Evolutionary conservation across 2,329 filamentous ascomycete species (phyloP).

Genomic region (Penicillium aurantiogriseum): DNA sequence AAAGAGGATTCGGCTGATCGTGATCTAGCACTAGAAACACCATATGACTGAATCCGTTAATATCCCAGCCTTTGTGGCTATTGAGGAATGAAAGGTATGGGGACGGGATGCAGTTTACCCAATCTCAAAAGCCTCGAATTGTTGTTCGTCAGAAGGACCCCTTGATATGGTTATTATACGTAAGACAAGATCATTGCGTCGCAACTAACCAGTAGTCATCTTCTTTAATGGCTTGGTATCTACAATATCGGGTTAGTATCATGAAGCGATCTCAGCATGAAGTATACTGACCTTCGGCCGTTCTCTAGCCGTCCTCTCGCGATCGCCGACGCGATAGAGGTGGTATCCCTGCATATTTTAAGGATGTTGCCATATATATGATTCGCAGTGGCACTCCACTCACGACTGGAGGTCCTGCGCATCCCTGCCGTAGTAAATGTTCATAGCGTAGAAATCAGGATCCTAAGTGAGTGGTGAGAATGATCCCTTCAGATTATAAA

Average conservation of each 20-base stretch:
- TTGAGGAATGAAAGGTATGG: background rate
- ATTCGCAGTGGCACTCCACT: conserved; percentile 5
- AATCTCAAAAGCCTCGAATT: conserved; percentile 21
- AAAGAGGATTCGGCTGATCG: conserved; percentile 14
- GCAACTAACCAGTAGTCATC: conserved; percentile 19
- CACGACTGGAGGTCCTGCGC: conserved; percentile 15
- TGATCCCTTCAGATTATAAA: background rate
- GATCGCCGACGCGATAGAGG: conserved; percentile 15
- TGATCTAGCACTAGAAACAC: conserved; percentile 19
- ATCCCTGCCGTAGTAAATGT: background rate
- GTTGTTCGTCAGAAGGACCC: conserved; percentile 21
- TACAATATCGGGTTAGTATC: background rate
- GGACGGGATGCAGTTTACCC: conserved; percentile 8
- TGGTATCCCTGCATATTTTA: conserved; percentile 12
- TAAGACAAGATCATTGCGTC: background rate
- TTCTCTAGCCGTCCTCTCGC: conserved; percentile 17
- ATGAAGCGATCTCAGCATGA: conserved; percentile 13
- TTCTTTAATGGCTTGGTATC: conserved; percentile 20
- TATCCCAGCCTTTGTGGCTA: background rate
- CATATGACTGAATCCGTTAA: conserved; percentile 12
- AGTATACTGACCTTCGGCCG: conserved; percentile 22
- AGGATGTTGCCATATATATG: background rate
- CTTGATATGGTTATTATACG: conserved; percentile 4
- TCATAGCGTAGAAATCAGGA: conserved; percentile 11
- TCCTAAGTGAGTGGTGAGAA: conserved; percentile 5